Evolutionary conservation across 495 filamentous ascomycete species (phyloP), one percentile per base, ranked within the genome.

Genomic region (Xylaria bambusicola): DNA sequence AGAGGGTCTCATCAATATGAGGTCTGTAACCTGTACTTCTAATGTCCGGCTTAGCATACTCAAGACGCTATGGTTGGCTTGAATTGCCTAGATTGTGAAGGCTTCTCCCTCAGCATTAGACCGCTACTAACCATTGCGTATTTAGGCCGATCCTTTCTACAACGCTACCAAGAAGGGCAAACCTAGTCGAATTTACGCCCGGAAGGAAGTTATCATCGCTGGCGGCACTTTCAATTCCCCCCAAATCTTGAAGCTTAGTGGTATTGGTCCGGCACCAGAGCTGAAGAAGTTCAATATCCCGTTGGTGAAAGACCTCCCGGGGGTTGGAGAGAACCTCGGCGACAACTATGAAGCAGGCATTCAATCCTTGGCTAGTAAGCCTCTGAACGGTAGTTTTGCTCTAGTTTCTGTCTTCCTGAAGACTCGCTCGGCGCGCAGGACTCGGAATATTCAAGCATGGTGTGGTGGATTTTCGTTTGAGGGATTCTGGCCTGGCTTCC

Each of bases 261-360:
- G 77, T 27, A 70, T 80, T 41, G 77, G 77, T 0, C 75, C 76
- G 4, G 67, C 65, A 2, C 62, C 62, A 17, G 76, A 80, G 58
- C 71, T 80, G 0, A 33, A 65, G 27, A 70, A 74, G 56, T 76
- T 77, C 57, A 44, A 64, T 51, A 85, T 87, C 47, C 60, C 73
- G 18, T 70, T 80, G 23, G 62, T 77, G 26, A 74, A 81, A 24
- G 71, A 85, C 48, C 69, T 79, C 0, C 82, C 82, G 1, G 84
- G 83, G 1, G 84, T 86, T 0, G 83, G 84, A 9, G 80, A 81
- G 65, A 82, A 82, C 24, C 72, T 87, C 0, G 79, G 79, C 55
- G 84, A 87, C 57, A 84, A 87, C 65, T 79, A 78, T 63, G 77
- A 78, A 58, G 71, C 72, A 27, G 71, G 72, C 1, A 41, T 78